Base-by-base conservation (phyloP, 1,139 yeast species). In the Pichia cactophila region DNA sequence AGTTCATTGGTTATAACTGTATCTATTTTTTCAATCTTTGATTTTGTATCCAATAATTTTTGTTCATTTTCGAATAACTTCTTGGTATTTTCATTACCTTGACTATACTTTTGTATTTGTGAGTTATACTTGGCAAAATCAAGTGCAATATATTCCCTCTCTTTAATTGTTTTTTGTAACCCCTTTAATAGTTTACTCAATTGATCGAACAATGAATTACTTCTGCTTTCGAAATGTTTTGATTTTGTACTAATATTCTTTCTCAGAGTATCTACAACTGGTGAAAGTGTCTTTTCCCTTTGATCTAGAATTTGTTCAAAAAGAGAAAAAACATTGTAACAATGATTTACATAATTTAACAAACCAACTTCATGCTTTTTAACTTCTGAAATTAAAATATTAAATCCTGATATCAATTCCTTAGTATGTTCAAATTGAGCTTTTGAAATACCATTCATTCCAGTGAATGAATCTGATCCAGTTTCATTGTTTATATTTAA, bases 31-130 rank as follows among this genome's bases (percentile, higher is more conserved):
- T 68, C 68, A 54, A 72, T 72, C 41, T 63, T 64, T 1, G 45
- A 50, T 44, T 63, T 64, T 6, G 56, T 52, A 7, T 60, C 69
- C 10, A 65, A 68, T 28, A 69, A 47, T 45, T 68, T 72, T 31
- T 72, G 59, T 51, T 71, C 70, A 11, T 67, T 57, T 47, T 63
- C 63, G 54, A 60, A 67, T 33, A 68, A 54, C 66, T 73, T 55
- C 64, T 73, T 39, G 60, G 58, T 54, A 41, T 63, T 63, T 33
- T 55, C 58, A 44, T 53, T 43, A 26, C 49, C 53, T 17, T 49
- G 51, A 10, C 49, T 49, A 11, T 57, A 48, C 28, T 47, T 50
- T 23, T 47, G 48, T 11, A 47, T 41, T 31, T 58, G 61, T 23
- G 48, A 43, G 12, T 43, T 45, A 41, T 53, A 58, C 35, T 62